A percentile compares a stretch with the other conserved stretches of the same genome.
Evolutionary conservation across 1,284 basidiomycete species (phyloP).

Genomic region (Pulveroboletus ridleyi): DNA sequence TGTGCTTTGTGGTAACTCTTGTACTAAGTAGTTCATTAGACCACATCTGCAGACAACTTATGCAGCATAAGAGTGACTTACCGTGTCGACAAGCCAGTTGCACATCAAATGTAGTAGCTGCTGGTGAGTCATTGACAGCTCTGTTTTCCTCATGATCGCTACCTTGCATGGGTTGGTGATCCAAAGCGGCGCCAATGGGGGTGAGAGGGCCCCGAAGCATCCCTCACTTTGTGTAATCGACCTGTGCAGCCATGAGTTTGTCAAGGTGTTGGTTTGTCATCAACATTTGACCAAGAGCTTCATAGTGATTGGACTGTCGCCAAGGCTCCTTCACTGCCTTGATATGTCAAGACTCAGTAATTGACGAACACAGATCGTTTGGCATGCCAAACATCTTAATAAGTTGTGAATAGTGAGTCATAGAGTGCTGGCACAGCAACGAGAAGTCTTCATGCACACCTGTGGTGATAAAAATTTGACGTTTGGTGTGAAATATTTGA

Average conservation of each 20-base stretch:
- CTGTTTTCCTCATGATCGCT: too few species aligned
- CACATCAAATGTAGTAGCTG: not conserved
- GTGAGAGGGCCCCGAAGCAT: not conserved
- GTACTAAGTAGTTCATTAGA: too few species aligned
- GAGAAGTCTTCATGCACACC: not conserved
- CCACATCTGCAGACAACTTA: too few species aligned
- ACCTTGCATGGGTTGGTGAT: too few species aligned
- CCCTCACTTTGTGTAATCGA: not conserved
- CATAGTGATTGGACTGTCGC: not conserved
- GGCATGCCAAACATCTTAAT: conserved; percentile 2
- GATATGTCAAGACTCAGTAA: too few species aligned
- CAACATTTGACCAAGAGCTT: not conserved
- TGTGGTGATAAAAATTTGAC: too few species aligned
- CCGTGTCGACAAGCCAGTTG: not conserved
- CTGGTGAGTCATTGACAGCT: too few species aligned
- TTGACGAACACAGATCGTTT: not conserved
- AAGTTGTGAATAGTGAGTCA: not conserved
- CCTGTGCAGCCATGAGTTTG: not conserved
- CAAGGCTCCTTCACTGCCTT: conserved; percentile 8
- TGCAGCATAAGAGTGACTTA: not conserved
- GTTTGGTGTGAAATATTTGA: too few species aligned
- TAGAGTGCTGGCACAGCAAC: not conserved
- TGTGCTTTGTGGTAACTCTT: too few species aligned
- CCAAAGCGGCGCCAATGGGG: too few species aligned
- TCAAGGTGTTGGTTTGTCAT: conserved; percentile 1